Conservation (phyloP, 2,329 filamentous ascomycete genomes). For the Harringtonia aguacate region DNA sequence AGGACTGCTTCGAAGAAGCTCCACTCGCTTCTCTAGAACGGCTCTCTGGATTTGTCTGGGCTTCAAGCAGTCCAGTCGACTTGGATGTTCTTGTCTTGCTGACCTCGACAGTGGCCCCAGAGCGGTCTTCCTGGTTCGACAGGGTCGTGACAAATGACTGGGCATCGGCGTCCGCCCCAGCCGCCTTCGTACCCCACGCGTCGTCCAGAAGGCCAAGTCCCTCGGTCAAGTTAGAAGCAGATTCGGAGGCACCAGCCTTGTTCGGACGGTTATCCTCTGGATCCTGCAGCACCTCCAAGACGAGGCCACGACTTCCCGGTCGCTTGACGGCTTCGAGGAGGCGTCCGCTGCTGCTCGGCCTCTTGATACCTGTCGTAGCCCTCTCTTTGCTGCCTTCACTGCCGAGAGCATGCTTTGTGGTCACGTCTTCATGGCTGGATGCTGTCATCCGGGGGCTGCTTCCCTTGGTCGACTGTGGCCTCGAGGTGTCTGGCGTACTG, state of each 20-base stretch:
- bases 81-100: slow-evolving; percentile 4
- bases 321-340: slow-evolving; percentile 4
- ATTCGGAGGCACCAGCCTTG: neutral
- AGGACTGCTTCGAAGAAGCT: no score
- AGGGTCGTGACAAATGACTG: slow-evolving; percentile 16
- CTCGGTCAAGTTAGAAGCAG: neutral
- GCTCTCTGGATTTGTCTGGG: neutral
- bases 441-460: slow-evolving; percentile 8
- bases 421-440: neutral
- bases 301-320: neutral
- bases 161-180: slow-evolving; percentile 16
- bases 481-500: slow-evolving; percentile 30
- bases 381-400: slow-evolving; percentile 3
- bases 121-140: slow-evolving; percentile 6
- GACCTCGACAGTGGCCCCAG: no score
- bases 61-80: neutral
- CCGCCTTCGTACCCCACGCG: slow-evolving; percentile 16
- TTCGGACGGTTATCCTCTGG: neutral
- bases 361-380: neutral
- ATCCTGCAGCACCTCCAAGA: neutral
- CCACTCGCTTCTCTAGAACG: no score
- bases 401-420: neutral
- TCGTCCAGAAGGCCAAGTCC: slow-evolving; percentile 11
- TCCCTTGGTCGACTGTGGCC: slow-evolving; percentile 30
- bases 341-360: slow-evolving; percentile 3